Evolutionary conservation across 805 yeast genomes (phyloP).

Genomic region (Saccharomycopsis guyanensis): DNA sequence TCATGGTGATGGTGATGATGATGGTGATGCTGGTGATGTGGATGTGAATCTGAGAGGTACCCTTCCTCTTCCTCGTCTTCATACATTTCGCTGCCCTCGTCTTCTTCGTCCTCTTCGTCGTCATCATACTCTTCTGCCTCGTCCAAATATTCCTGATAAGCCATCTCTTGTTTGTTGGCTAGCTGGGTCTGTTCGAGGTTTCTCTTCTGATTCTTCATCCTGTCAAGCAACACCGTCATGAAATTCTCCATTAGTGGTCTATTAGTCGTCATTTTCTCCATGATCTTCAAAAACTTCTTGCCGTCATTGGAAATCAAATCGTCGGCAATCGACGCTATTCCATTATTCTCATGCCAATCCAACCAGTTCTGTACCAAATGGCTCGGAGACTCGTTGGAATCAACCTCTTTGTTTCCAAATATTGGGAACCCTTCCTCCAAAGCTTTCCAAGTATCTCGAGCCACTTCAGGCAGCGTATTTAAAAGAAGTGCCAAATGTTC

Average conservation of each 20-base stretch:
- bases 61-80: neutral
- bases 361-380: neutral
- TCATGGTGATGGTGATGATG: constrained; percentile 26
- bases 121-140: constrained; percentile 70
- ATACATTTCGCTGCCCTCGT: constrained; percentile 31
- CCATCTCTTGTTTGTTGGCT: neutral
- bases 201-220: neutral
- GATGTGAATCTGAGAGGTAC: neutral
- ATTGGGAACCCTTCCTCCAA: neutral
- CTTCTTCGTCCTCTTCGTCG: constrained; percentile 65
- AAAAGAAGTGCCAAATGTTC: neutral
- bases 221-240: neutral
- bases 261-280: constrained; percentile 46
- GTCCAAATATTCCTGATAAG: constrained; percentile 32
- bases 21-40: neutral
- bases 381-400: neutral
- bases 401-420: neutral
- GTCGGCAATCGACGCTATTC: constrained; percentile 49
- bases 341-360: constrained; percentile 19
- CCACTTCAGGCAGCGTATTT: neutral
- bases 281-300: constrained; percentile 52
- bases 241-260: neutral
- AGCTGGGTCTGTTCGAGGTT: neutral
- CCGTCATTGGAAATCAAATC: constrained; percentile 62
- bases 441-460: neutral